A percentile compares a stretch with the other conserved stretches of the same genome.
These are phyloP conservation scores for Pyrenophora seminiperda DNA, from an alignment of 2,329 filamentous ascomycete species.

Conservation along the genomic window DNA sequence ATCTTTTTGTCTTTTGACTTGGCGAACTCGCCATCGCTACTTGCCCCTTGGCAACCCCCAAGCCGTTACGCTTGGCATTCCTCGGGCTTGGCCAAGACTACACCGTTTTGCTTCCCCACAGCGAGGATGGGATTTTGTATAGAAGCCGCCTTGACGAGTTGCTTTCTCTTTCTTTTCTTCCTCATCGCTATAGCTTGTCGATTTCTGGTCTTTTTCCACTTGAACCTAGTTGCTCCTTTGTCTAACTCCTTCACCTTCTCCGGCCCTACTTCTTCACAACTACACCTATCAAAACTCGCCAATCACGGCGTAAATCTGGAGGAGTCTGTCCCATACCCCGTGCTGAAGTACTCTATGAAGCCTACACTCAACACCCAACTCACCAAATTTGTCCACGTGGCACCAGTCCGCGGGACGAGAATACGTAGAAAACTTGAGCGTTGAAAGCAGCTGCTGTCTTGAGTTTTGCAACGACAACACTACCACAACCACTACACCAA, in stretches of 20 bases:
- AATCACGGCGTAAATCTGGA: slow-evolving; percentile 34
- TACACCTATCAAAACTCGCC: too few species aligned
- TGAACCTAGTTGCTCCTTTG: background rate
- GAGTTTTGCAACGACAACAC: background rate
- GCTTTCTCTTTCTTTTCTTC: background rate
- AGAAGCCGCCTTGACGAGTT: background rate
- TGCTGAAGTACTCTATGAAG: slow-evolving; percentile 37
- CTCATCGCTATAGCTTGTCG: background rate
- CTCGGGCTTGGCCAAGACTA: slow-evolving; percentile 2
- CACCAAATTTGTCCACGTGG: slow-evolving; percentile 30
- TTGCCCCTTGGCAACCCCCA: slow-evolving; percentile 4
- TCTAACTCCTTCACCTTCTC: slow-evolving; percentile 5
- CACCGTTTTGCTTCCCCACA: slow-evolving; percentile 7
- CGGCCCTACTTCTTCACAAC: too few species aligned
- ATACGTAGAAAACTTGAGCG: slow-evolving; percentile 21
- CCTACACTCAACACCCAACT: slow-evolving; percentile 21
- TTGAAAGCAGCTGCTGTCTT: slow-evolving; percentile 8
- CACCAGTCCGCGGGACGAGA: slow-evolving; percentile 25
- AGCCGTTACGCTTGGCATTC: slow-evolving; percentile 5
- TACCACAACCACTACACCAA: background rate
- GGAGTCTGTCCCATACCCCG: slow-evolving; percentile 38
- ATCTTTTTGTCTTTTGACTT: slow-evolving; percentile 1
- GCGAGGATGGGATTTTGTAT: background rate
- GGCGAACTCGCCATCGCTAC: slow-evolving; percentile 4
- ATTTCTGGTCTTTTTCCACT: background rate